phyloP scores from a whole-genome alignment of 345 rosid species.

The Gossypium mustelinum region DNA sequence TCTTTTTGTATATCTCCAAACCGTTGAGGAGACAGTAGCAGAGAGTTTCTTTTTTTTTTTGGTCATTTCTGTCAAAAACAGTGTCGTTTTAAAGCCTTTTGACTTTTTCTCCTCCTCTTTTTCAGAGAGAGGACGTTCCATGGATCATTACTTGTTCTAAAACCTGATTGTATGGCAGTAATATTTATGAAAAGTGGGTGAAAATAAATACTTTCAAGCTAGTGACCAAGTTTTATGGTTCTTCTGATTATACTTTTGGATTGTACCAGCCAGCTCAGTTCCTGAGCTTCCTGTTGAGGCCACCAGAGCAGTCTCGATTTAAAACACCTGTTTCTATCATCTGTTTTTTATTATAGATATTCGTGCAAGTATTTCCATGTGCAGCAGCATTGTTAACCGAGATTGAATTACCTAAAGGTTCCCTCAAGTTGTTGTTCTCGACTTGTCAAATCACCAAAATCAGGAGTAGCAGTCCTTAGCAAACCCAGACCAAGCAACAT shows the following conservation, averaged over 20 bases:
- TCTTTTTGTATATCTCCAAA: neutral
- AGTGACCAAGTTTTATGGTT: neutral
- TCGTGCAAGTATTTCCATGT: neutral
- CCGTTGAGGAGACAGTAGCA: neutral
- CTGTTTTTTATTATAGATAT: neutral
- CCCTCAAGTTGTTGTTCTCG: conserved; percentile 91
- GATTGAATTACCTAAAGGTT: conserved; percentile 65
- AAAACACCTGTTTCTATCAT: neutral
- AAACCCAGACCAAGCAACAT: conserved; percentile 96
- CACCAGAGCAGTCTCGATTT: neutral
- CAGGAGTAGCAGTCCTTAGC: conserved; percentile 84
- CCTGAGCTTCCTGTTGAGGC: conserved; percentile 2
- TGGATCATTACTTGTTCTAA: neutral
- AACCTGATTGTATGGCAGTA: neutral
- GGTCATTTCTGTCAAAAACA: too few species aligned
- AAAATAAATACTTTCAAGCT: neutral
- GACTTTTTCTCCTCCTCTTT: too few species aligned
- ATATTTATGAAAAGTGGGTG: neutral
- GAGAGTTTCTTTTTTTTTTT: neutral
- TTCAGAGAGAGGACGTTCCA: neutral
- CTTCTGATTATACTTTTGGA: neutral
- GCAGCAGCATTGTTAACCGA: conserved; percentile 3
- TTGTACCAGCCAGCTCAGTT: neutral
- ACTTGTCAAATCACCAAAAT: conserved; percentile 86
- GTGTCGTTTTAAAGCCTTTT: too few species aligned